Evolutionary conservation across 176 grass and related monocot genomes (phyloP).

Genomic region (Avena atlantica): DNA sequence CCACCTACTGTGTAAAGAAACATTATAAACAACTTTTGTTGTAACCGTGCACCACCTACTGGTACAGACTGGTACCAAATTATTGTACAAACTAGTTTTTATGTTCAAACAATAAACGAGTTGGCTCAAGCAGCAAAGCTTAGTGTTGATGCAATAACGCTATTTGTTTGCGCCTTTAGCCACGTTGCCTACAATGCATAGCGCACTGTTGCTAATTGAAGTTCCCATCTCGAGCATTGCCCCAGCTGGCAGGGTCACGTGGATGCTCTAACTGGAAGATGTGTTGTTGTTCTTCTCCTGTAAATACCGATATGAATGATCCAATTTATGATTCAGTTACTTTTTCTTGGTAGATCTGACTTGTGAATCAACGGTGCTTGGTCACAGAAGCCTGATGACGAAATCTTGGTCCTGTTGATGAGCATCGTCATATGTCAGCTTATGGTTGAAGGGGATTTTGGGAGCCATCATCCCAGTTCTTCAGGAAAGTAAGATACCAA

Average conservation of each 20-base stretch:
- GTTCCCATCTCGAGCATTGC: neutral
- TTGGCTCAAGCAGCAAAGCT: no score
- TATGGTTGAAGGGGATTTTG: neutral
- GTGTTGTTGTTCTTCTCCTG: neutral
- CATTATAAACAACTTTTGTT: no score
- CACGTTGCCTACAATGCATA: neutral
- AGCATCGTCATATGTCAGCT: neutral
- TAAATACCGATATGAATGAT: neutral
- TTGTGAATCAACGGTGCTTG: neutral
- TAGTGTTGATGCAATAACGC: neutral
- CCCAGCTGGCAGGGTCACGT: no score
- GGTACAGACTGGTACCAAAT: neutral
- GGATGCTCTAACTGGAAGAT: neutral
- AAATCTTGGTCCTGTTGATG: neutral
- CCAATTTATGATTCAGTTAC: neutral
- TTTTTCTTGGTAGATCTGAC: conserved; percentile 4
- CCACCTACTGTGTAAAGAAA: neutral
- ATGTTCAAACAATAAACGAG: no score
- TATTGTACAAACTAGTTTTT: neutral
- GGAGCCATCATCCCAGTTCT: neutral
- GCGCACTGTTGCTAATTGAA: neutral
- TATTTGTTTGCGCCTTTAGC: neutral
- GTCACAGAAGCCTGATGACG: neutral
- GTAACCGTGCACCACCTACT: neutral
- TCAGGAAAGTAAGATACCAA: neutral